These are phyloP conservation scores for Tricharina praecox DNA, from an alignment of 495 filamentous ascomycete species.

Conservation along the genomic window DNA sequence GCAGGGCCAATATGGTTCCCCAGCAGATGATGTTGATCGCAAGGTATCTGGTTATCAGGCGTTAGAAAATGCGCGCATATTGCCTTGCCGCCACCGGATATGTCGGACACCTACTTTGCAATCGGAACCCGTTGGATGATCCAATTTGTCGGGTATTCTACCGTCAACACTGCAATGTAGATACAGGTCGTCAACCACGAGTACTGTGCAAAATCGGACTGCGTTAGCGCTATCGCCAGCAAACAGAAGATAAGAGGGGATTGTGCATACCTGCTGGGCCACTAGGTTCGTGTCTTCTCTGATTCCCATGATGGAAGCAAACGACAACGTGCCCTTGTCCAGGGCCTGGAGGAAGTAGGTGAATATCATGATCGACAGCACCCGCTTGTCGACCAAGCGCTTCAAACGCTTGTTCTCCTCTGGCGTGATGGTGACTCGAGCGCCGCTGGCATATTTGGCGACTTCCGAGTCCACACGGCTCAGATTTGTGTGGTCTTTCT, in stretches of 20 bases:
- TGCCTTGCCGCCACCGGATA: too few species aligned
- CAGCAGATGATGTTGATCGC: conserved; percentile 45
- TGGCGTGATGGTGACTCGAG: conserved; percentile 35
- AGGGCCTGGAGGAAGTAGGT: conserved; percentile 60
- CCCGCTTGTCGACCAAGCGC: conserved; percentile 33
- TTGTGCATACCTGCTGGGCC: conserved; percentile 35
- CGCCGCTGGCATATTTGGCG: conserved; percentile 41
- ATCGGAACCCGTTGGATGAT: conserved; percentile 36
- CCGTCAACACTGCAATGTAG: conserved; percentile 37
- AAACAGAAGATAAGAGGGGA: too few species aligned
- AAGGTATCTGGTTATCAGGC: too few species aligned
- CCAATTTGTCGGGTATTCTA: conserved; percentile 40
- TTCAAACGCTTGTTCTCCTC: conserved; percentile 39
- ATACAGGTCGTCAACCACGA: conserved; percentile 39
- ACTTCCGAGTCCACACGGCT: conserved; percentile 44
- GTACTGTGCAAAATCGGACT: too few species aligned
- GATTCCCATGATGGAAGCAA: conserved; percentile 55
- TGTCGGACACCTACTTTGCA: too few species aligned
- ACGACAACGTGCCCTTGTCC: conserved; percentile 54
- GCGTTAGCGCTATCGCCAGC: too few species aligned
- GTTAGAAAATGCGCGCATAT: too few species aligned
- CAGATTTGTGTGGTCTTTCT: background rate
- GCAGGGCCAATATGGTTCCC: conserved; percentile 31
- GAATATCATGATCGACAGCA: conserved; percentile 37
- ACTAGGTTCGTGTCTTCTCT: conserved; percentile 36